Percentiles rank a stretch among this genome's conserved stretches.
Evolutionary conservation across 768 basidiomycete genomes (phyloP).

Genomic region (Rhizopogon rudus): DNA sequence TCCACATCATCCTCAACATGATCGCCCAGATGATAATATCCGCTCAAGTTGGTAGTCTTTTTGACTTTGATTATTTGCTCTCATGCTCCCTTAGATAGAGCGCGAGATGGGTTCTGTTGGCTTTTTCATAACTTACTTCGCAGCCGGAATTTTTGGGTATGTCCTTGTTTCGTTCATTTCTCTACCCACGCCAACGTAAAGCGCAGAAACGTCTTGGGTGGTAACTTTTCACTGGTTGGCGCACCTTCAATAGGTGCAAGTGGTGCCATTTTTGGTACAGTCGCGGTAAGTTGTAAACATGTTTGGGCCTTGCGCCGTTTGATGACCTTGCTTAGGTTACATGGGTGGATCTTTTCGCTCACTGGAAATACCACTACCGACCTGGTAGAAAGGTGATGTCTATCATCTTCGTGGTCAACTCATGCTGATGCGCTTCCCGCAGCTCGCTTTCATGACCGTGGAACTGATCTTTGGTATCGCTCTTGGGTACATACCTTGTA

Average conservation of each 20-base stretch:
- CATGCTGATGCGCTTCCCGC: neutral
- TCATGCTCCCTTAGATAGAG: constrained; percentile 56
- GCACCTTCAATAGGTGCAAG: constrained; percentile 88
- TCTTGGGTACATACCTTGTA: constrained; percentile 80
- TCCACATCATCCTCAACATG: constrained; percentile 92
- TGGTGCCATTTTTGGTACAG: constrained; percentile 87
- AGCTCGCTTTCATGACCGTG: constrained; percentile 82
- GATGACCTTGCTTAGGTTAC: constrained; percentile 41
- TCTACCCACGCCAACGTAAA: constrained; percentile 2
- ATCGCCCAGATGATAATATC: constrained; percentile 78
- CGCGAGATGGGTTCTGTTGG: constrained; percentile 86
- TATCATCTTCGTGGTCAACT: neutral
- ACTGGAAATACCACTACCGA: constrained; percentile 86
- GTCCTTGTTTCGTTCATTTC: constrained; percentile 9
- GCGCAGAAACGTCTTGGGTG: constrained; percentile 77
- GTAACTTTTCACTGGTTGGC: constrained; percentile 89
- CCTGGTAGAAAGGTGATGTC: constrained; percentile 68
- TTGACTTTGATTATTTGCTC: neutral
- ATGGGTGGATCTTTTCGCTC: constrained; percentile 87
- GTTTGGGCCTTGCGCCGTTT: neutral
- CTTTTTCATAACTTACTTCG: constrained; percentile 82
- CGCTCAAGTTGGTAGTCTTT: constrained; percentile 49
- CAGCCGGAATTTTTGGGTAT: constrained; percentile 91
- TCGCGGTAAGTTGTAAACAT: constrained; percentile 49
- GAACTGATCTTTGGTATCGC: constrained; percentile 86